Base-by-base conservation (phyloP, 768 basidiomycete species). In the Mycena olivaceomarginata region DNA sequence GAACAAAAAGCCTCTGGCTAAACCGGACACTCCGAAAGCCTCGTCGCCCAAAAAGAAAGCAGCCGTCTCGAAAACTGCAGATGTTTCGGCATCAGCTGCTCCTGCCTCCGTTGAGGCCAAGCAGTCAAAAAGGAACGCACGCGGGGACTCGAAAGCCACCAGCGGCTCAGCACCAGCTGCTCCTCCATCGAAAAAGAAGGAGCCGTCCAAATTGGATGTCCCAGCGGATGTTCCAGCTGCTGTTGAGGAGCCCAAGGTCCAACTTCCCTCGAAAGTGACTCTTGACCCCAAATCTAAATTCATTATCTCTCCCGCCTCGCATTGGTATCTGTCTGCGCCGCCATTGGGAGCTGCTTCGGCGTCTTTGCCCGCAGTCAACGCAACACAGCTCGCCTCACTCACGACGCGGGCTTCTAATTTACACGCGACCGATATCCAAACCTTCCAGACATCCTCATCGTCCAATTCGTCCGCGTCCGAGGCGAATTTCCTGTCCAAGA, bases 401-500 rank as follows among this genome's bases (percentile, higher is more conserved):
- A 85, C 88, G 4, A 77, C 86, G 15, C 90, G 86, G 41, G 92
- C 91, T 0, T 81, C 87, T 20, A 71, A 82, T 40, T 82, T 92
- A 12, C 88, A 91, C 79, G 77, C 84, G 1, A 78, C 84, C 31
- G 89, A 89, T 25, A 83, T 87, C 1, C 79, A 84, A 12, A 84
- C 89, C 0, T 93, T 92, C 84, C 88, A 91, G 59, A 85, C 90
- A 5, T 88, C 90, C 1, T 88, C 92, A 1, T 89, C 88, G 3
- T 89, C 91, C n/a, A 84, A 86, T 46, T 89, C 92, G 15, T 92
- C 95, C 5, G 88, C 93, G 6, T 94, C 97, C 5, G 97, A 98
- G 84, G 90, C 91, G 16, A 89, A 87, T 7, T 99, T 99, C 86
- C 89, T 99, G 60, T 89, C 93, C 67, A 95, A 95, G 81, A 94